Base-by-base conservation (phyloP, 345 rosid genomes). In the Noccaea bulbosa region DNA sequence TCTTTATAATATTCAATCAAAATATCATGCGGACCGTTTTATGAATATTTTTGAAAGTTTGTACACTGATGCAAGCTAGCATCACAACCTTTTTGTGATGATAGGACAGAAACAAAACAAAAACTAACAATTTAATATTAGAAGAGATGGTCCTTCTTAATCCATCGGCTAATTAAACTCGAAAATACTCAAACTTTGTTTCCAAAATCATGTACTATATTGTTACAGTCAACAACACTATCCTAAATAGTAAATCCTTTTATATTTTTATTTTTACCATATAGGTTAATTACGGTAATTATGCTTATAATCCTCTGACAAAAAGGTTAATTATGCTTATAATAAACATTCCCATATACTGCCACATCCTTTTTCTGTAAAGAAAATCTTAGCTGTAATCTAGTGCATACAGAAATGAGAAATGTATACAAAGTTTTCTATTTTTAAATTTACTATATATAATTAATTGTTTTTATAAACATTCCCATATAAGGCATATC, bases 11-110 rank as follows among this genome's bases (percentile, higher is more conserved):
- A 46, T 30, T 56, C 16, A 58, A n/a, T n/a, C n/a, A 7, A 49
- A 35, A 11, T 56, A 39, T 35, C 71, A 55, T 66, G 62, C 50
- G 67, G 67, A 58, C 72, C 72, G 6, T 59, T 57, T 33, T 56
- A 45, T 39, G 37, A 14, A 22, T 14, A 53, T 9, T 34, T 62
- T 20, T 58, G 41, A 66, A 73, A 73, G 33, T 17, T 57, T 58
- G 62, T 58, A 59, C 72, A 47, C 71, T 57, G 60, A 66, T 66
- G 67, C 72, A 73, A 66, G 44, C 71, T 72, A 49, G 61, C 66
- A 66, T 65, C 61, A 73, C 67, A 57, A 10, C 34, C 38, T 39
- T 49, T 55, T 47, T 32, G 71, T 65, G 45, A 55, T 0, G 11
- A 73, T 49, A 65, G 11, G 71, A 56, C 60, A 47, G 11, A 16